A percentile compares a stretch with the other conserved stretches of the same genome.
phyloP scores from a whole-genome alignment of 192 early-diverging fungal genomes.

The Rhizophlyctis rosea region DNA sequence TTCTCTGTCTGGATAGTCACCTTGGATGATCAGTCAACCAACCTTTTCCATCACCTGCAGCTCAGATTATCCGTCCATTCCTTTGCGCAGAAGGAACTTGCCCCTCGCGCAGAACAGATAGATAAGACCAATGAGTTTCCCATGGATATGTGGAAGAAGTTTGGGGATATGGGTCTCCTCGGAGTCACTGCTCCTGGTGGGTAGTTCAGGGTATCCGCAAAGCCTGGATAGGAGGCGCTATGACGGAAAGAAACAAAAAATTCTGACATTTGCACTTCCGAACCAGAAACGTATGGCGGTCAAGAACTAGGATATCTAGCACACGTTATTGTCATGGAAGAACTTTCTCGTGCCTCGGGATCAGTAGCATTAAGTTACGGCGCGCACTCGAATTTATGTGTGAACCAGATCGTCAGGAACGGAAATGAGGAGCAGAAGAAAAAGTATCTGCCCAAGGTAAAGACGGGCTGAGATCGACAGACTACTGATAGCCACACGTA shows the following conservation, averaged over 20 bases:
- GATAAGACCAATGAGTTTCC: constrained; percentile 87
- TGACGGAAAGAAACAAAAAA: not conserved
- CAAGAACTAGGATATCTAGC: constrained; percentile 85
- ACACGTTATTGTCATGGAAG: constrained; percentile 91
- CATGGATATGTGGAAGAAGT: constrained; percentile 96
- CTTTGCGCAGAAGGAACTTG: constrained; percentile 81
- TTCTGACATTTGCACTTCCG: constrained; percentile 9
- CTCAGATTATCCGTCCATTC: constrained; percentile 69
- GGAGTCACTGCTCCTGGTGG: constrained; percentile 81
- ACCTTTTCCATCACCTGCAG: too few relatives aligned
- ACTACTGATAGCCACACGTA: not conserved
- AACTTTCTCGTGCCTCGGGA: constrained; percentile 83
- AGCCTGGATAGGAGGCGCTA: too few relatives aligned
- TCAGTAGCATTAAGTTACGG: constrained; percentile 91
- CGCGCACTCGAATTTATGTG: constrained; percentile 95
- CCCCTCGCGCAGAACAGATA: constrained; percentile 73
- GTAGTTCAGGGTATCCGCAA: too few relatives aligned
- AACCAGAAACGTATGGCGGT: constrained; percentile 76
- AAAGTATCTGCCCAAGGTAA: constrained; percentile 83
- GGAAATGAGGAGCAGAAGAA: constrained; percentile 80
- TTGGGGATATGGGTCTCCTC: constrained; percentile 92
- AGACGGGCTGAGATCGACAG: constrained; percentile 2
- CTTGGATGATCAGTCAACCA: too few relatives aligned
- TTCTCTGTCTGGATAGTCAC: too few relatives aligned
- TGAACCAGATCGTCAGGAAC: constrained; percentile 93